Conservation (phyloP, 192 early-diverging fungal species). For the Gamsiella multidivaricata region DNA sequence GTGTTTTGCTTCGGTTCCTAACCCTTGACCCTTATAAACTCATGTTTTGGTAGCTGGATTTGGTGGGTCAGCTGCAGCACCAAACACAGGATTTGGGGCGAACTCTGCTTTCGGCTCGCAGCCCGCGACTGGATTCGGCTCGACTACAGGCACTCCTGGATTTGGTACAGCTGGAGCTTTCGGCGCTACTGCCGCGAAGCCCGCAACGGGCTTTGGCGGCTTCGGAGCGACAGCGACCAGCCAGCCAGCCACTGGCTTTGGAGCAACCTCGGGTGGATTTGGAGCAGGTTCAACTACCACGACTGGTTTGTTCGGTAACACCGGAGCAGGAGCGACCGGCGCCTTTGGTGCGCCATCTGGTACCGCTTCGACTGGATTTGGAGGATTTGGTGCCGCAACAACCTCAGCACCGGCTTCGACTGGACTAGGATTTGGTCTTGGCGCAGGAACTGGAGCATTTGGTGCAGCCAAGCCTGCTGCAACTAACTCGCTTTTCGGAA, state of each 20-base stretch:
- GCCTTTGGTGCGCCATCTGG: slow-evolving; percentile 54
- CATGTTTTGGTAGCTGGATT: slow-evolving; percentile 18
- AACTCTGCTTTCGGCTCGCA: slow-evolving; percentile 61
- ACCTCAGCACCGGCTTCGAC: slow-evolving; percentile 39
- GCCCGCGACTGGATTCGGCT: slow-evolving; percentile 55
- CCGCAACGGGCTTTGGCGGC: slow-evolving; percentile 57
- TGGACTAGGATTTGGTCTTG: slow-evolving; percentile 44
- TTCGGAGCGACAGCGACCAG: slow-evolving; percentile 54
- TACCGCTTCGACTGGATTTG: slow-evolving; percentile 49
- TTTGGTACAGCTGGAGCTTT: slow-evolving; percentile 55
- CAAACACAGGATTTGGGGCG: slow-evolving; percentile 54
- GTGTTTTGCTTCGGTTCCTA: no score
- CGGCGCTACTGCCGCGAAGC: slow-evolving; percentile 56
- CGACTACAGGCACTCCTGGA: slow-evolving; percentile 33
- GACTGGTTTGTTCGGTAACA: slow-evolving; percentile 56
- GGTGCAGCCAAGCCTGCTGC: slow-evolving; percentile 49
- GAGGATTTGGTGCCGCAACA: slow-evolving; percentile 59
- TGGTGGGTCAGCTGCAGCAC: slow-evolving; percentile 35
- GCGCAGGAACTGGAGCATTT: slow-evolving; percentile 13
- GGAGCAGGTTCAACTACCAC: slow-evolving; percentile 47
- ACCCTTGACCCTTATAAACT: neutral
- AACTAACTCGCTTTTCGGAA: slow-evolving; percentile 53
- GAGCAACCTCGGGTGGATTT: slow-evolving; percentile 52
- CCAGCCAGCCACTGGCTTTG: slow-evolving; percentile 59
- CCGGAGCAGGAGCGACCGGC: slow-evolving; percentile 19